Percentiles rank a stretch among this genome's conserved stretches.
Conservation (phyloP, 2,329 filamentous ascomycete genomes). For the Fusarium succisae region DNA sequence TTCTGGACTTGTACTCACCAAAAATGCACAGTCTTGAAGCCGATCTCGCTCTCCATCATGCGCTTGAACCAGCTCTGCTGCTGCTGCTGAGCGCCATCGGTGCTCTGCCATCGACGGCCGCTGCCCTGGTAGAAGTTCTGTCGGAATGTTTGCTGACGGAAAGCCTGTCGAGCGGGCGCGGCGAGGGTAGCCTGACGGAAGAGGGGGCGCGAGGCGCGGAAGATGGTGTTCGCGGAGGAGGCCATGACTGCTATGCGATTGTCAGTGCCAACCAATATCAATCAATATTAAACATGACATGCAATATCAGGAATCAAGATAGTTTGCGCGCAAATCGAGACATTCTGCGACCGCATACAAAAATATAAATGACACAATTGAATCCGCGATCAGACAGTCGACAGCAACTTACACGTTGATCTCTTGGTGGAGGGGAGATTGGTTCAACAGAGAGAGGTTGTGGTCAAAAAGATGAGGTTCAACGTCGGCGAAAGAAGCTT, state of each 20-base stretch:
- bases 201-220: constrained; percentile 65
- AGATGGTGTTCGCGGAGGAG: constrained; percentile 58
- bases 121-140: constrained; percentile 52
- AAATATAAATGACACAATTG: constrained; percentile 3
- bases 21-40: constrained; percentile 96
- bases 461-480: constrained; percentile 18
- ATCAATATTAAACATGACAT: neutral
- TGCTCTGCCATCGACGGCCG: constrained; percentile 73
- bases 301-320: neutral
- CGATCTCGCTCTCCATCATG: constrained; percentile 84
- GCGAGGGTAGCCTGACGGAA: constrained; percentile 64
- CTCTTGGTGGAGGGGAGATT: constrained; percentile 4
- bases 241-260: constrained; percentile 49
- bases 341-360: neutral
- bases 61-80: constrained; percentile 71
- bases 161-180: constrained; percentile 64
- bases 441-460: neutral
- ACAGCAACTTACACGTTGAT: constrained; percentile 23
- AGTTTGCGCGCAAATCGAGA: neutral
- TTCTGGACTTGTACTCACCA: constrained; percentile 65
- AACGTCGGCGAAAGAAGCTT: constrained; percentile 23
- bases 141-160: constrained; percentile 56
- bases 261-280: constrained; percentile 7
- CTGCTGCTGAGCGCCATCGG: constrained; percentile 60
- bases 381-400: neutral